phyloP scores from a whole-genome alignment of 139 green algal genomes.

The Chlorella sp. region DNA sequence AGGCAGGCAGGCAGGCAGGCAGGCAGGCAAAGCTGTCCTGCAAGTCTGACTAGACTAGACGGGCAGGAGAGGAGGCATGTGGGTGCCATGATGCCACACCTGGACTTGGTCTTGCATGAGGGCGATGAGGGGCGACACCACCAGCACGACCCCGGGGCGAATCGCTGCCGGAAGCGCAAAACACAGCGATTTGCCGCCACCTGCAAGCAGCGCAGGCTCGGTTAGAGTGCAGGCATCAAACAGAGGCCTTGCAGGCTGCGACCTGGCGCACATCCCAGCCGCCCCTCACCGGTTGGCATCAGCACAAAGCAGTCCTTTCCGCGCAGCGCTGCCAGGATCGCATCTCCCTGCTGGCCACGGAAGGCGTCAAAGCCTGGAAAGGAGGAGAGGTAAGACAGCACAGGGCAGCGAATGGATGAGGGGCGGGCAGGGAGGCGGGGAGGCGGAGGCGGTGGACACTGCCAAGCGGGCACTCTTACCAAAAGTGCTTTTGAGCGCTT shows the following conservation, averaged over 20 bases:
- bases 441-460: background rate
- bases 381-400: background rate
- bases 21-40: too few relatives aligned
- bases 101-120: constrained; percentile 91
- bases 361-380: constrained; percentile 13
- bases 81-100: constrained; percentile 22
- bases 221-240: too few relatives aligned
- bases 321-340: constrained; percentile 68
- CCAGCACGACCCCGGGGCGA: constrained; percentile 77
- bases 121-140: constrained; percentile 93
- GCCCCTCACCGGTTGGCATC: constrained; percentile 91
- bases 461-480: background rate
- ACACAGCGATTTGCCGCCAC: constrained; percentile 33
- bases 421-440: background rate
- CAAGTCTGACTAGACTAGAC: background rate
- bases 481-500: background rate
- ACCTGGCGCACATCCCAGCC: constrained; percentile 24
- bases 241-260: too few relatives aligned
- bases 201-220: background rate
- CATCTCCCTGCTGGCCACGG: constrained; percentile 58
- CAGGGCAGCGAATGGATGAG: background rate
- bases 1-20: too few relatives aligned
- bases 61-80: background rate
- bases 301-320: constrained; percentile 86
- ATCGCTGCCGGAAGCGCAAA: constrained; percentile 83